Conservation (phyloP, 2,329 filamentous ascomycete species). For the Cordyceps cateniannulata region DNA sequence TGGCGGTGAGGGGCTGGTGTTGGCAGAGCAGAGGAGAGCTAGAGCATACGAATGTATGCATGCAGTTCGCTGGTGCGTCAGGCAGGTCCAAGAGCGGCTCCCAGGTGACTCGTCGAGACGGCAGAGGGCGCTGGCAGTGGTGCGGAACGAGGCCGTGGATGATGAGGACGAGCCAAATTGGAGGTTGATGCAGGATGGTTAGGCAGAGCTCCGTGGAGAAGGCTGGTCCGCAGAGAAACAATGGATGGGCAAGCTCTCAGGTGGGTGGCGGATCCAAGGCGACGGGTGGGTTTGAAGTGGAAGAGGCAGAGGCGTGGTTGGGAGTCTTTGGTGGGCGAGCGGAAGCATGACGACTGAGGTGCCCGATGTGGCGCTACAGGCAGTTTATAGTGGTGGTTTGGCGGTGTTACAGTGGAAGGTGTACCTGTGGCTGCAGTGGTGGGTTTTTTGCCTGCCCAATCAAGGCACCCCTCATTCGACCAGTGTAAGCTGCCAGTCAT, state of each 20-base stretch:
- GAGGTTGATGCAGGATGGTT: not conserved
- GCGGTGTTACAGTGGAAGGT: not conserved
- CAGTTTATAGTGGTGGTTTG: not conserved
- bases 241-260: not conserved
- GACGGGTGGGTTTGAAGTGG: not conserved
- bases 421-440: not conserved
- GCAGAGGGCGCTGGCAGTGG: not conserved
- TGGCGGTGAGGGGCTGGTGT: conserved; percentile 7
- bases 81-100: not conserved
- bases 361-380: not conserved
- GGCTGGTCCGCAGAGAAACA: not conserved
- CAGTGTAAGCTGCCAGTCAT: not conserved
- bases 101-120: not conserved
- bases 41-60: not conserved
- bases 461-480: not conserved
- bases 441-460: not conserved
- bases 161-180: not conserved
- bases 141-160: not conserved
- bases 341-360: not conserved
- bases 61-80: not conserved
- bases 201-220: not conserved
- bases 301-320: too few relatives aligned
- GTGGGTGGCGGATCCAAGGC: not conserved
- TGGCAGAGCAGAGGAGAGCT: not conserved
- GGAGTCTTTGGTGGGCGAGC: too few relatives aligned